phyloP scores from a whole-genome alignment of 2,329 filamentous ascomycete genomes.

The Calonectria leucothoes region DNA sequence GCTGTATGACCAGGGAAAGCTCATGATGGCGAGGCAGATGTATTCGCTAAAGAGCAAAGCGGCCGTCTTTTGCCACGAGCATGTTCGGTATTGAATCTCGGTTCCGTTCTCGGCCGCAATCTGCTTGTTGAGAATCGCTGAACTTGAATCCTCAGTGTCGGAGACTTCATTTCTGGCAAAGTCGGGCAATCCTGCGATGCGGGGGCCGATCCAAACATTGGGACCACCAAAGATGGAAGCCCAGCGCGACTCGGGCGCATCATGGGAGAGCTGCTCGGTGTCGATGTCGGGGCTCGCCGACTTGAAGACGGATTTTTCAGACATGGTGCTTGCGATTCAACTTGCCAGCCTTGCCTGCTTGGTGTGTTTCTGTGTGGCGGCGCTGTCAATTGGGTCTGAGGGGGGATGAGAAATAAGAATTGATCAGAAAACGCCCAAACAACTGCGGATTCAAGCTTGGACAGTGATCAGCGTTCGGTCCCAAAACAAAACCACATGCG shows the following conservation, averaged over 20 bases:
- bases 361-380: background rate
- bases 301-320: conserved; percentile 38
- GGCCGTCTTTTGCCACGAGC: conserved; percentile 95
- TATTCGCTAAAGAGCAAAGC: conserved; percentile 94
- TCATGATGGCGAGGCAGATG: conserved; percentile 93
- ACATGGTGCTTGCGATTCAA: conserved; percentile 35
- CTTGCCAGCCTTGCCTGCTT: background rate
- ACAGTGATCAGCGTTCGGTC: background rate
- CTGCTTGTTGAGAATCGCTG: conserved; percentile 70
- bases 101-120: conserved; percentile 81
- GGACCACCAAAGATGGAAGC: conserved; percentile 53
- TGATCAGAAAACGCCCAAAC: background rate
- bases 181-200: conserved; percentile 60
- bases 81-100: conserved; percentile 91
- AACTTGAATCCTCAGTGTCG: conserved; percentile 58
- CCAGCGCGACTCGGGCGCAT: conserved; percentile 41
- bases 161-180: conserved; percentile 49
- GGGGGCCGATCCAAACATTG: conserved; percentile 59
- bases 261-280: conserved; percentile 33
- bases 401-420: background rate
- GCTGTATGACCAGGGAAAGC: conserved; percentile 93
- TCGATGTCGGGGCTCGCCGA: conserved; percentile 32
- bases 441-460: background rate
- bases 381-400: background rate
- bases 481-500: conserved; percentile 14